These are phyloP conservation scores for Globisporangium solare DNA, from an alignment of 352 stramenopile species.

Conservation along the genomic window DNA sequence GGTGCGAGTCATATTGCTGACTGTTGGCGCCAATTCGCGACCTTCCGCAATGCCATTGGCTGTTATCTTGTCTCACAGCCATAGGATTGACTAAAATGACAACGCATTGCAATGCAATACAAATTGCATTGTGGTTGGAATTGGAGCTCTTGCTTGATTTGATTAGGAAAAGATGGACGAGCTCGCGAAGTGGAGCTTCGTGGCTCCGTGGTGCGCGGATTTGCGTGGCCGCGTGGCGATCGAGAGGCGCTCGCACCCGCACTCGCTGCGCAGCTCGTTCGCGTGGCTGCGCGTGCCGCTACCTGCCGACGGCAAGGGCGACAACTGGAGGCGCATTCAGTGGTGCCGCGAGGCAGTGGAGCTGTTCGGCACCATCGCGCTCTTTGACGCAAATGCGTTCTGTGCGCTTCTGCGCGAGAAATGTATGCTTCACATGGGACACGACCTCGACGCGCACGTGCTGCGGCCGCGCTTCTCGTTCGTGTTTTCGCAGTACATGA, in stretches of 20 bases:
- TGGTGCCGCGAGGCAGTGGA: conserved; percentile 9
- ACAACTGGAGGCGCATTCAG: conserved; percentile 10
- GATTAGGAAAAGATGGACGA: conserved; percentile 12
- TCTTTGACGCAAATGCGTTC: conserved; percentile 7
- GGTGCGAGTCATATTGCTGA: background rate
- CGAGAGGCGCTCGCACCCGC: background rate
- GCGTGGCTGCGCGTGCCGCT: conserved; percentile 7
- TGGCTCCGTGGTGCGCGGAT: conserved; percentile 10
- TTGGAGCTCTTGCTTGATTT: background rate
- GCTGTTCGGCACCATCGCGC: conserved; percentile 8
- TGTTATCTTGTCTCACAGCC: background rate
- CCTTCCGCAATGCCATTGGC: background rate
- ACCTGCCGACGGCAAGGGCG: conserved; percentile 5
- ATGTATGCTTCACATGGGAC: background rate
- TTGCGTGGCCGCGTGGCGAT: conserved; percentile 8
- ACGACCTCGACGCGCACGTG: background rate
- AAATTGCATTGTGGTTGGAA: background rate
- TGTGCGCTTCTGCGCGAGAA: conserved; percentile 4
- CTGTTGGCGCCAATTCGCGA: background rate
- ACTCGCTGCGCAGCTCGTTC: background rate
- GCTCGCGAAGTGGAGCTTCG: conserved; percentile 4
- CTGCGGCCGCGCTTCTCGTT: conserved; percentile 10
- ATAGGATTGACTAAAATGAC: background rate
- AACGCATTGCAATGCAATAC: background rate
- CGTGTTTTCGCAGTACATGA: conserved; percentile 11